Conservation (phyloP, 1,284 basidiomycete species). For the Peniophora sp. region DNA sequence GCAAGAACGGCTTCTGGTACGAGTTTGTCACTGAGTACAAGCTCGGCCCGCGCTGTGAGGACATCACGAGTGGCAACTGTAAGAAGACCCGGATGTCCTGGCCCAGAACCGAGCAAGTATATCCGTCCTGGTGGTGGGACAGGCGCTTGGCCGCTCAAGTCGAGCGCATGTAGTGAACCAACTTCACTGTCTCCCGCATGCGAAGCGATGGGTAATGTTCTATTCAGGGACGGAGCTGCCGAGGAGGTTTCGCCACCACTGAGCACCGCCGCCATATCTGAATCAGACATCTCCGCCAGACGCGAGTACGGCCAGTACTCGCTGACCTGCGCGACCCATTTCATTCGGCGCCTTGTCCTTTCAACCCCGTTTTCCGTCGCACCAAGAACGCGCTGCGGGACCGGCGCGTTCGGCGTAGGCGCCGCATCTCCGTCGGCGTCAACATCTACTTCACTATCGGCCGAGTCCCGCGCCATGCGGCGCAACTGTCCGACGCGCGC, state of each 20-base stretch:
- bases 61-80: slow-evolving; percentile 82
- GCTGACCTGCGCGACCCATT: slow-evolving; percentile 87
- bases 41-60: slow-evolving; percentile 72
- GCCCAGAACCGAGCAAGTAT: slow-evolving; percentile 88
- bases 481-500: slow-evolving; percentile 71
- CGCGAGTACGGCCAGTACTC: slow-evolving; percentile 89
- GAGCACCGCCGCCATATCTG: slow-evolving; percentile 64
- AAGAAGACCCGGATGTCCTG: slow-evolving; percentile 88
- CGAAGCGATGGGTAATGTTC: background rate
- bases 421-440: slow-evolving; percentile 50
- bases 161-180: slow-evolving; percentile 20
- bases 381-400: slow-evolving; percentile 44
- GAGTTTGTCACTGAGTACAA: slow-evolving; percentile 95
- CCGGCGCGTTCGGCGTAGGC: slow-evolving; percentile 74
- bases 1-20: slow-evolving; percentile 85
- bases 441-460: slow-evolving; percentile 21
- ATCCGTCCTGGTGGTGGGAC: slow-evolving; percentile 54
- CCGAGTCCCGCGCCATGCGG: slow-evolving; percentile 43
- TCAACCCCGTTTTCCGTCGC: slow-evolving; percentile 43
- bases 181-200: slow-evolving; percentile 9
- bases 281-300: slow-evolving; percentile 60
- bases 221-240: background rate
- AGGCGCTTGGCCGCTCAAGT: slow-evolving; percentile 20
- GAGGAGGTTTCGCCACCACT: slow-evolving; percentile 26
- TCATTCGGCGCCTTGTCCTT: slow-evolving; percentile 56